These are phyloP conservation scores for Cucurbita argyrosperma DNA, from an alignment of 306 rosid genomes.

Conservation along the genomic window DNA sequence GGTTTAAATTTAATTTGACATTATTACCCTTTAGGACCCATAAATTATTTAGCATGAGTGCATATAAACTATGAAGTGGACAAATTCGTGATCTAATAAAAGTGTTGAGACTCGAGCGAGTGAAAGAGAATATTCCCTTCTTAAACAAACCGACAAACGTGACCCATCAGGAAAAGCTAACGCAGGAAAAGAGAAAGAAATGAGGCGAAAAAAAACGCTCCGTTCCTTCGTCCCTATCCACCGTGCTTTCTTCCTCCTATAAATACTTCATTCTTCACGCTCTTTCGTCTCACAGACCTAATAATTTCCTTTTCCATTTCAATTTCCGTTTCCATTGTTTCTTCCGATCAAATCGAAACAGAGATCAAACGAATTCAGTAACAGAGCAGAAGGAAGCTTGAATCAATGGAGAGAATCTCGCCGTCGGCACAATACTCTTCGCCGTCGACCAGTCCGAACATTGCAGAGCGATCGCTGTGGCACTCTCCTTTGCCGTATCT, in stretches of 20 bases:
- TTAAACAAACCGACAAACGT: not conserved
- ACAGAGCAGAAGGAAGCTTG: not conserved
- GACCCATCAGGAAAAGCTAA: slow-evolving; percentile 2
- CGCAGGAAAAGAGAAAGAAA: not conserved
- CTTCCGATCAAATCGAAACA: not conserved
- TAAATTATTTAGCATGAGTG: too few species aligned
- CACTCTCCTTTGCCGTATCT: slow-evolving; percentile 6
- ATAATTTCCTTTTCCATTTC: not conserved
- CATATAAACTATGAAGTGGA: too few species aligned
- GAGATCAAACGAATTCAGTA: not conserved
- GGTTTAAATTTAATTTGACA: too few species aligned
- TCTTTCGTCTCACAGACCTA: not conserved
- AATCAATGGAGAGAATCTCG: not conserved
- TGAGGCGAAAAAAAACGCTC: not conserved
- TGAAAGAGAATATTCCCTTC: too few species aligned
- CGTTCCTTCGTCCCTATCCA: not conserved
- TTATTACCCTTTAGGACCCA: too few species aligned
- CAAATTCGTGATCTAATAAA: too few species aligned
- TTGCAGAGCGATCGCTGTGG: not conserved
- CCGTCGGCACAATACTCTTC: not conserved
- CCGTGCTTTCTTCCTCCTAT: not conserved
- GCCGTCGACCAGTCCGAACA: not conserved
- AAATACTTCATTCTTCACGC: not conserved
- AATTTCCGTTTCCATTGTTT: not conserved
- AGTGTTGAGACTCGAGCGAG: too few species aligned